Evolutionary conservation across 495 filamentous ascomycete genomes (phyloP).

Genomic region (Lophium mytilinum): DNA sequence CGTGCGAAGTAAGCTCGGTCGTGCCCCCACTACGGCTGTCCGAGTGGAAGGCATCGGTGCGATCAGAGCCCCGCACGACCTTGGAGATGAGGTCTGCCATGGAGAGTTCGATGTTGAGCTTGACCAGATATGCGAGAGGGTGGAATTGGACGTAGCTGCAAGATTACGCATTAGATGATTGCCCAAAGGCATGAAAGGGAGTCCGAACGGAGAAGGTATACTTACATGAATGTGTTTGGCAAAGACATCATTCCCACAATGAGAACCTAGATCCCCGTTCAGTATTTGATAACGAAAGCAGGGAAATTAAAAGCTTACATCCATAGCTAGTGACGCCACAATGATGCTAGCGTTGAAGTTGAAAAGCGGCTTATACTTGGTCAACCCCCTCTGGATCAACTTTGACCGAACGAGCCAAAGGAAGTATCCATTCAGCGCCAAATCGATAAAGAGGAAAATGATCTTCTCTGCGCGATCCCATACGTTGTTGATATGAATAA

Average conservation of each 20-base stretch:
- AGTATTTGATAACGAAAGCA: no score
- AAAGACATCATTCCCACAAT: conserved; percentile 8
- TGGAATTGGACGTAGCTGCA: conserved; percentile 8
- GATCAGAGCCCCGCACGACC: conserved; percentile 1
- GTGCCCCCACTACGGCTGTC: background rate
- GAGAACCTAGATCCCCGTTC: background rate
- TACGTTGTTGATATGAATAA: background rate
- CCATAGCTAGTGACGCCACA: conserved; percentile 1
- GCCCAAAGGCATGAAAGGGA: background rate
- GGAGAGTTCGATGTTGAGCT: conserved; percentile 14
- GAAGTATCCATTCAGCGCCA: background rate
- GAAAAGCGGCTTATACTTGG: conserved; percentile 12
- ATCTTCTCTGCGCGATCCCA: conserved; percentile 13
- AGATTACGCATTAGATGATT: background rate
- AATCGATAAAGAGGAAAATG: conserved; percentile 7
- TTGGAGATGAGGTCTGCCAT: conserved; percentile 16
- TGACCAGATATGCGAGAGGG: conserved; percentile 10
- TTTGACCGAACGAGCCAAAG: conserved; percentile 6
- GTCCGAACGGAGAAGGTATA: background rate
- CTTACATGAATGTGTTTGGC: conserved; percentile 4
- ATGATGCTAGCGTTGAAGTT: conserved; percentile 9
- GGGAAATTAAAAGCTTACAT: background rate
- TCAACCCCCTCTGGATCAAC: conserved; percentile 5
- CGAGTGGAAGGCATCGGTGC: conserved; percentile 1
- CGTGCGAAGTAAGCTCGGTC: background rate